phyloP scores from a whole-genome alignment of 768 basidiomycete species.

The Boletus rubescentipes region DNA sequence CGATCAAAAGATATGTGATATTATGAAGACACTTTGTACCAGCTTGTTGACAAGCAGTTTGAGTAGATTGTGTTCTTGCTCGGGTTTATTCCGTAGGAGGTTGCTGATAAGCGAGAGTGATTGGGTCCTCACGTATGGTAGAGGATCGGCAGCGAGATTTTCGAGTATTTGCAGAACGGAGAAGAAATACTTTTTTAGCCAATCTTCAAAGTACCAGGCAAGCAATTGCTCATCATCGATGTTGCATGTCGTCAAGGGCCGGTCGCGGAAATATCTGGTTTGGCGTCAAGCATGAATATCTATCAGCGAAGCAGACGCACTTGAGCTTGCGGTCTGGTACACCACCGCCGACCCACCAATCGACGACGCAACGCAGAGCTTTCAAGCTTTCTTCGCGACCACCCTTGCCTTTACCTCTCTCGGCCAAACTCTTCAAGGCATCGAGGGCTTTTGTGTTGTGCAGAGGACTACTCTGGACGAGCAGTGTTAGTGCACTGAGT shows the following conservation, averaged over 20 bases:
- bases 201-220: slow-evolving; percentile 93
- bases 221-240: slow-evolving; percentile 73
- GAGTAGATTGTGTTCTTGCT: slow-evolving; percentile 96
- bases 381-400: slow-evolving; percentile 92
- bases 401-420: slow-evolving; percentile 76
- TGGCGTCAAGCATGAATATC: not conserved
- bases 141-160: slow-evolving; percentile 78
- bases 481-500: slow-evolving; percentile 84
- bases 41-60: slow-evolving; percentile 93
- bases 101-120: slow-evolving; percentile 73
- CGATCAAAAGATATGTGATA: not conserved
- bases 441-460: slow-evolving; percentile 85
- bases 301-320: slow-evolving; percentile 42
- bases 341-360: slow-evolving; percentile 99
- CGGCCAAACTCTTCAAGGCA: slow-evolving; percentile 70
- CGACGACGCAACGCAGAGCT: slow-evolving; percentile 85
- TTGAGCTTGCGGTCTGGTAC: slow-evolving; percentile 83
- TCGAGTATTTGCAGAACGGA: slow-evolving; percentile 87
- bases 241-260: slow-evolving; percentile 62
- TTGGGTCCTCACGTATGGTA: slow-evolving; percentile 87
- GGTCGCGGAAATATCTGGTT: slow-evolving; percentile 86
- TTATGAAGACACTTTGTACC: too few species aligned
- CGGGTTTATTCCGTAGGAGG: slow-evolving; percentile 85
- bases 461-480: slow-evolving; percentile 85
- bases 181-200: slow-evolving; percentile 97